Evolutionary conservation across 352 stramenopile species (phyloP).

Genomic region (Pythium phragmiticola): DNA sequence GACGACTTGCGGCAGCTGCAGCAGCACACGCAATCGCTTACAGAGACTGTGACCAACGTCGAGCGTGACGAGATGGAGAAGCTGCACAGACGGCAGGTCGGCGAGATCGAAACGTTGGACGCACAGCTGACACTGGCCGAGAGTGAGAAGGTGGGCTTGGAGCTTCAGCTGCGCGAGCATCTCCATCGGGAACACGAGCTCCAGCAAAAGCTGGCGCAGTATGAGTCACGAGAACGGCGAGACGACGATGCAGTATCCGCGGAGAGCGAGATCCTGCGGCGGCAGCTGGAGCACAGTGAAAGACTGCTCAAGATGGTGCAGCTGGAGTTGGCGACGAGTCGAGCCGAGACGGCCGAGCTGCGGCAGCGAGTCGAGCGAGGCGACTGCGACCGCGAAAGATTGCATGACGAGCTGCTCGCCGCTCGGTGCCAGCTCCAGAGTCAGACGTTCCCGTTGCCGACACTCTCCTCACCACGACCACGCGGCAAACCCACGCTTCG

Average conservation of each 20-base stretch:
- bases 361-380: neutral
- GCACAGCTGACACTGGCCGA: slow-evolving; percentile 35
- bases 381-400: neutral
- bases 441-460: neutral
- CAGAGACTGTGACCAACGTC: slow-evolving; percentile 25
- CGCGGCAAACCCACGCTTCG: slow-evolving; percentile 22
- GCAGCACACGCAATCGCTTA: slow-evolving; percentile 24
- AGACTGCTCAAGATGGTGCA: slow-evolving; percentile 20
- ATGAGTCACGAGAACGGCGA: neutral
- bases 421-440: neutral
- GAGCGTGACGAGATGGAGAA: slow-evolving; percentile 10
- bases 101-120: slow-evolving; percentile 37
- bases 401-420: slow-evolving; percentile 7
- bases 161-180: slow-evolving; percentile 10
- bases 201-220: neutral
- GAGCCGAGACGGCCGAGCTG: slow-evolving; percentile 9
- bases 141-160: slow-evolving; percentile 22
- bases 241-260: slow-evolving; percentile 24
- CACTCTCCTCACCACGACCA: slow-evolving; percentile 1
- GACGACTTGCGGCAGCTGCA: slow-evolving; percentile 37
- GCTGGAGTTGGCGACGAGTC: slow-evolving; percentile 29
- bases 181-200: slow-evolving; percentile 25
- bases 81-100: slow-evolving; percentile 31
- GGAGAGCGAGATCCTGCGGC: slow-evolving; percentile 57
- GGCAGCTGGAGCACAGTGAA: slow-evolving; percentile 28